Evolutionary conservation across 208 protist genomes (phyloP).

Genomic region (Strigomonas culicis): DNA sequence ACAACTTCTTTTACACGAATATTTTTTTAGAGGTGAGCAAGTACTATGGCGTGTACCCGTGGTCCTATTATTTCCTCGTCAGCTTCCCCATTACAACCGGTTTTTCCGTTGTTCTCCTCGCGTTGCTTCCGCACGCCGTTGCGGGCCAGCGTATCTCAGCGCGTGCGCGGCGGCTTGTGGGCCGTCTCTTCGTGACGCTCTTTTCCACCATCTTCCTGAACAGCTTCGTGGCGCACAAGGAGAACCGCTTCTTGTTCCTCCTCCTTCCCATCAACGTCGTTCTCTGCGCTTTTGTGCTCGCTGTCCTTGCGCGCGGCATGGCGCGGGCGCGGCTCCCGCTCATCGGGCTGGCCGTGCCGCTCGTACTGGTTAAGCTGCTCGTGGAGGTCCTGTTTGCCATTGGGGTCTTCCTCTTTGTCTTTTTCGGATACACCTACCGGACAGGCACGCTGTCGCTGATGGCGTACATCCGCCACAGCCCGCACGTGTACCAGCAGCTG

Average conservation of each 20-base stretch:
- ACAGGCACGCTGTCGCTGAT: slow-evolving; percentile 40
- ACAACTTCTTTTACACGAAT: slow-evolving; percentile 87
- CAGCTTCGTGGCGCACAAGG: slow-evolving; percentile 90
- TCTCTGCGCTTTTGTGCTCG: too few species aligned
- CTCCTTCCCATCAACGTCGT: slow-evolving; percentile 30
- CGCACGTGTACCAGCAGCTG: slow-evolving; percentile 32
- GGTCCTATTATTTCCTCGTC: slow-evolving; percentile 80
- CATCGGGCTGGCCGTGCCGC: too few species aligned
- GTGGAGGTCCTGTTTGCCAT: too few species aligned
- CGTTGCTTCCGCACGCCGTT: slow-evolving; percentile 17
- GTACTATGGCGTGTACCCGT: slow-evolving; percentile 89
- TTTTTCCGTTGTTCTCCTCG: slow-evolving; percentile 42
- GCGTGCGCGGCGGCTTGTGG: background rate
- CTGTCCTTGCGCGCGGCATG: too few species aligned
- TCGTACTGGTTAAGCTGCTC: too few species aligned
- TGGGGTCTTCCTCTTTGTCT: slow-evolving; percentile 26
- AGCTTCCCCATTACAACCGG: slow-evolving; percentile 62
- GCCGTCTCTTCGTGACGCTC: background rate
- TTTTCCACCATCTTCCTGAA: slow-evolving; percentile 61
- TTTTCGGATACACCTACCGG: slow-evolving; percentile 46
- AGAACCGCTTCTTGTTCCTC: slow-evolving; percentile 87
- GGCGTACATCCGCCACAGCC: slow-evolving; percentile 30
- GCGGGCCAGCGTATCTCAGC: background rate
- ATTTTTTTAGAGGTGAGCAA: slow-evolving; percentile 64
- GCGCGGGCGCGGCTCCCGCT: too few species aligned